These are phyloP conservation scores for Yamadazyma mexicana DNA, from an alignment of 1,139 yeast genomes.

Conservation along the genomic window DNA sequence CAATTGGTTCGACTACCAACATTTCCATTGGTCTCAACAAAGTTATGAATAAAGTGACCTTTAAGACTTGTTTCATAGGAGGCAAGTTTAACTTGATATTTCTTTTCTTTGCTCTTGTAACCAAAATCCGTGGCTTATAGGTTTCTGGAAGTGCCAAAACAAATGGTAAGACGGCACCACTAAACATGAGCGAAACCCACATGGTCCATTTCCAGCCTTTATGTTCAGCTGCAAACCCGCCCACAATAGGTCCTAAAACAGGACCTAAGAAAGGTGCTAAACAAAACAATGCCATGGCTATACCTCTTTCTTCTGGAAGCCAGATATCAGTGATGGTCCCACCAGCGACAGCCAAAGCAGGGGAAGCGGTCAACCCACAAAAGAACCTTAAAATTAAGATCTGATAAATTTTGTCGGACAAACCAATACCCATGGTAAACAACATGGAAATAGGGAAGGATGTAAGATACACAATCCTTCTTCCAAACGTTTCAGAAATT, in stretches of 20 bases:
- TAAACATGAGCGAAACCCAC: slow-evolving; percentile 75
- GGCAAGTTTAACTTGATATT: slow-evolving; percentile 48
- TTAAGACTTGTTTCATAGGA: slow-evolving; percentile 9
- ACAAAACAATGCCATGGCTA: slow-evolving; percentile 72
- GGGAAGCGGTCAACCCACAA: slow-evolving; percentile 79
- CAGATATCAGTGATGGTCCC: slow-evolving; percentile 82
- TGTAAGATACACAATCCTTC: slow-evolving; percentile 59
- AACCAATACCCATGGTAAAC: slow-evolving; percentile 75
- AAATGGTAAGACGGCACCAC: slow-evolving; percentile 64
- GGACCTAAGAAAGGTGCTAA: slow-evolving; percentile 79
- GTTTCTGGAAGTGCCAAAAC: slow-evolving; percentile 66
- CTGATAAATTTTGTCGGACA: slow-evolving; percentile 55
- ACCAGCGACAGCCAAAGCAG: slow-evolving; percentile 84
- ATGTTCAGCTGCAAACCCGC: slow-evolving; percentile 70
- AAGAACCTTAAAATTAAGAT: slow-evolving; percentile 73
- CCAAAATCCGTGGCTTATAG: slow-evolving; percentile 61
- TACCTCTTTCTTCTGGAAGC: slow-evolving; percentile 52
- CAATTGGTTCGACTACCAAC: slow-evolving; percentile 70
- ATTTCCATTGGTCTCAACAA: slow-evolving; percentile 63
- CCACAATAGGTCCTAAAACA: slow-evolving; percentile 78
- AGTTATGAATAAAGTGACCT: slow-evolving; percentile 28
- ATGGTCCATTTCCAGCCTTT: slow-evolving; percentile 76
- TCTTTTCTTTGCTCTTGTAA: slow-evolving; percentile 57
- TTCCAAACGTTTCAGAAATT: slow-evolving; percentile 70
- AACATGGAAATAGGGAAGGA: slow-evolving; percentile 70